Conservation (phyloP, 352 stramenopile species). For the Phytophthora sp. region DNA sequence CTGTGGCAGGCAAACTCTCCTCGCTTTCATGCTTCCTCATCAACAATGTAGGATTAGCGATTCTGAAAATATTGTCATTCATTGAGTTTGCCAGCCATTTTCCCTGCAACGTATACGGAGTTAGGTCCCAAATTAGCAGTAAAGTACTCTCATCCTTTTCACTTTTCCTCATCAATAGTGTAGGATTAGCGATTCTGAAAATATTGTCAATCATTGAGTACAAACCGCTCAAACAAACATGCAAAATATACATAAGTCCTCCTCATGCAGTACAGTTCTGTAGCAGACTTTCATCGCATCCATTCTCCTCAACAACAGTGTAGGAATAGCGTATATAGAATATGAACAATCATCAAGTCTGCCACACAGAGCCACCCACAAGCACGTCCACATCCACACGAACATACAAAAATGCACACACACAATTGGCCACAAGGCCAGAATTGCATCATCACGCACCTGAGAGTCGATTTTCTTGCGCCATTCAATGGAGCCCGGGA, state of each 20-base stretch:
- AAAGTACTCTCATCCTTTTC: slow-evolving; percentile 25
- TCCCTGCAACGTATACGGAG: slow-evolving; percentile 3
- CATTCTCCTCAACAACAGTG: slow-evolving; percentile 50
- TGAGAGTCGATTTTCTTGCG: slow-evolving; percentile 97
- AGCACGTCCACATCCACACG: slow-evolving; percentile 3
- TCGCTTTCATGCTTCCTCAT: slow-evolving; percentile 32
- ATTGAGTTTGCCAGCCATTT: slow-evolving; percentile 15
- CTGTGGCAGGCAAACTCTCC: slow-evolving; percentile 16
- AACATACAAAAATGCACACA: slow-evolving; percentile 21
- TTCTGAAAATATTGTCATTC: slow-evolving; percentile 32
- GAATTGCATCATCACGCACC: slow-evolving; percentile 46
- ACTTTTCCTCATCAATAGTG: slow-evolving; percentile 30
- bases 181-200: slow-evolving; percentile 38
- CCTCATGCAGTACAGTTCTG: slow-evolving; percentile 18
- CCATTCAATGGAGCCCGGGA: slow-evolving; percentile 90
- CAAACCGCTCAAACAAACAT: slow-evolving; percentile 10
- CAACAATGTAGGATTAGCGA: slow-evolving; percentile 39
- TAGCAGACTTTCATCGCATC: slow-evolving; percentile 46
- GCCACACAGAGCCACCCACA: slow-evolving; percentile 22
- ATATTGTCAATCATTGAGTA: slow-evolving; percentile 29
- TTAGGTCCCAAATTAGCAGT: slow-evolving; percentile 1
- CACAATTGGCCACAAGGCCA: neutral
- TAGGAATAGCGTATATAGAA: slow-evolving; percentile 78
- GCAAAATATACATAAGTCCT: slow-evolving; percentile 16
- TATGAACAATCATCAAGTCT: slow-evolving; percentile 73